Percentiles rank a stretch among this genome's conserved stretches.
phyloP scores from a whole-genome alignment of 345 rosid species.

The Rhodamnia argentea region DNA sequence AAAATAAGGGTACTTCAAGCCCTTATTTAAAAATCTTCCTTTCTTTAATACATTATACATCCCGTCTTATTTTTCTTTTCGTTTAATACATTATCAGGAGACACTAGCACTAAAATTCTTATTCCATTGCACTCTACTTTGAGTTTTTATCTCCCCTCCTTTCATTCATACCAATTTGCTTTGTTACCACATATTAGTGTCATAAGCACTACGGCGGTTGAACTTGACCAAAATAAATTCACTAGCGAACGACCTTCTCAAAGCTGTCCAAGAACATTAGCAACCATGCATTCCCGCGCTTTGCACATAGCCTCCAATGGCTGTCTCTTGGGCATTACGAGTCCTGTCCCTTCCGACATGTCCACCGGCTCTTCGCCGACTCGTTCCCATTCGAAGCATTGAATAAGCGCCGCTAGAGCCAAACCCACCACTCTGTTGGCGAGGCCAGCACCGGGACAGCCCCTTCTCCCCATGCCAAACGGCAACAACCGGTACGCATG shows the following conservation, averaged over 20 bases:
- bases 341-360: conserved; percentile 33
- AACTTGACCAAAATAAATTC: not conserved
- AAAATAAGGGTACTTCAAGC: no score
- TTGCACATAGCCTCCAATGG: conserved; percentile 32
- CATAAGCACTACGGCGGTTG: not conserved
- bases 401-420: conserved; percentile 30
- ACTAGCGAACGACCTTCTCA: not conserved
- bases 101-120: not conserved
- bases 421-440: conserved; percentile 24
- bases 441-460: conserved; percentile 40
- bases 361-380: conserved; percentile 25
- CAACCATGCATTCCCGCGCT: not conserved
- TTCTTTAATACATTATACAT: no score
- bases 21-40: no score
- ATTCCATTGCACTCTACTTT: not conserved
- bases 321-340: conserved; percentile 26
- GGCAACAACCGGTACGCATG: conserved; percentile 22
- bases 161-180: not conserved
- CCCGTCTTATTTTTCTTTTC: not conserved
- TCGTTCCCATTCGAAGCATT: conserved; percentile 52
- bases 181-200: not conserved
- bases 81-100: not conserved
- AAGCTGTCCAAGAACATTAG: not conserved
- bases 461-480: conserved; percentile 47
- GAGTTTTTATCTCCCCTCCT: not conserved